Evolutionary conservation across 768 basidiomycete species (phyloP).

Genomic region (Hysterangium stoloniferum): DNA sequence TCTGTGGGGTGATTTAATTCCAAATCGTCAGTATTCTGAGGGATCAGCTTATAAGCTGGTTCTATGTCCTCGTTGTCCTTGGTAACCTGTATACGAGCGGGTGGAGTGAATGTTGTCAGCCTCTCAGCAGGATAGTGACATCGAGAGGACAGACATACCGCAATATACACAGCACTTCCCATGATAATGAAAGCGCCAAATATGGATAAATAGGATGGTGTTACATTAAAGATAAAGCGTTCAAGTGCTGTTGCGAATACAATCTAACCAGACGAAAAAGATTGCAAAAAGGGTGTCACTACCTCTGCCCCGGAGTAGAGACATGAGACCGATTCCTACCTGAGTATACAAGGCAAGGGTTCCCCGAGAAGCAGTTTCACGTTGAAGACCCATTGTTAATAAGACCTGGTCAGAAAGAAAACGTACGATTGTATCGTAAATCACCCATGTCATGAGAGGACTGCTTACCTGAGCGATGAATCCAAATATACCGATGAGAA

Average conservation of each 20-base stretch:
- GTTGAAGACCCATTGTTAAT: constrained; percentile 53
- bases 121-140: too few species aligned
- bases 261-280: constrained; percentile 34
- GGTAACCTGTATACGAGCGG: background rate
- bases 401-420: constrained; percentile 31
- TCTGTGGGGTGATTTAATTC: background rate
- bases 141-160: too few species aligned
- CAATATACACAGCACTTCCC: constrained; percentile 53
- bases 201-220: constrained; percentile 51
- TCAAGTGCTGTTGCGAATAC: constrained; percentile 65
- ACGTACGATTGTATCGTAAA: background rate
- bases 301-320: background rate
- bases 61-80: background rate
- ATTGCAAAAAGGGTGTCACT: background rate
- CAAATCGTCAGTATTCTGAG: background rate
- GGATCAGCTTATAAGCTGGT: constrained; percentile 2
- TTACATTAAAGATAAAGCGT: constrained; percentile 51
- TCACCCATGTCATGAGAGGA: background rate
- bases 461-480: constrained; percentile 29
- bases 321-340: constrained; percentile 31
- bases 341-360: constrained; percentile 54
- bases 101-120: background rate
- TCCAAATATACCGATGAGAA: constrained; percentile 30
- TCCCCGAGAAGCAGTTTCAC: constrained; percentile 58
- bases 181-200: constrained; percentile 62